A percentile compares a stretch with the other conserved stretches of the same genome.
Evolutionary conservation across 1,139 yeast species (phyloP).

Genomic region (Scheffersomyces titani): DNA sequence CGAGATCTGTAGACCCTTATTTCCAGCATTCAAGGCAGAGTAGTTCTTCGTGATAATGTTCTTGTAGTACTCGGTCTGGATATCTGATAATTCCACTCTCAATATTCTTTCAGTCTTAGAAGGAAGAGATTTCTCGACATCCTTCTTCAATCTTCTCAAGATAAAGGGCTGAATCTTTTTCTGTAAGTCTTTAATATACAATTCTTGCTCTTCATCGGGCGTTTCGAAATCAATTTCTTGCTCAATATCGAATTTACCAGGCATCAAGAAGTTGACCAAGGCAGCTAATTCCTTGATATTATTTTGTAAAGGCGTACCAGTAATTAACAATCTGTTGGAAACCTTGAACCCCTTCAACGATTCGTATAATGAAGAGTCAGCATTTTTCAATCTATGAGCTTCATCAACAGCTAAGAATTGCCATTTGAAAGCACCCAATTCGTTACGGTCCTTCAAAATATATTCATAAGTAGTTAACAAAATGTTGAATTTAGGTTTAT

Average conservation of each 20-base stretch:
- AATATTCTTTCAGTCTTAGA: conserved; percentile 92
- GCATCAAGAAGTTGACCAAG: conserved; percentile 91
- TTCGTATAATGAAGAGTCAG: conserved; percentile 91
- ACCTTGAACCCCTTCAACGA: conserved; percentile 81
- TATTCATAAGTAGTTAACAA: conserved; percentile 93
- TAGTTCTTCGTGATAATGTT: conserved; percentile 91
- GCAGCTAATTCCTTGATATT: conserved; percentile 96
- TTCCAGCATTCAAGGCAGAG: conserved; percentile 85
- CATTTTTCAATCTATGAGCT: conserved; percentile 94
- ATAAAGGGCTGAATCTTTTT: conserved; percentile 86
- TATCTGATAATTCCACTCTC: conserved; percentile 91
- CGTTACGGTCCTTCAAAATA: conserved; percentile 81
- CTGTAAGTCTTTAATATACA: conserved; percentile 83
- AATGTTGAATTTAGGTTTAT: conserved; percentile 79
- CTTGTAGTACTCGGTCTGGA: conserved; percentile 93
- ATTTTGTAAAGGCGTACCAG: conserved; percentile 98
- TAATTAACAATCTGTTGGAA: conserved; percentile 81
- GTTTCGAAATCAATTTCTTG: conserved; percentile 92
- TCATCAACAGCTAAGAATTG: conserved; percentile 97
- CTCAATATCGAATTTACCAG: conserved; percentile 85
- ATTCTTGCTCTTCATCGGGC: conserved; percentile 84
- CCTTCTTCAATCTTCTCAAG: conserved; percentile 89
- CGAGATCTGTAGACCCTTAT: conserved; percentile 75
- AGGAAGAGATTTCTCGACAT: conserved; percentile 94
- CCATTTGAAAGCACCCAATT: conserved; percentile 86